Conservation (phyloP, 495 filamentous ascomycete genomes). For the Hypoxylon fuscum region DNA sequence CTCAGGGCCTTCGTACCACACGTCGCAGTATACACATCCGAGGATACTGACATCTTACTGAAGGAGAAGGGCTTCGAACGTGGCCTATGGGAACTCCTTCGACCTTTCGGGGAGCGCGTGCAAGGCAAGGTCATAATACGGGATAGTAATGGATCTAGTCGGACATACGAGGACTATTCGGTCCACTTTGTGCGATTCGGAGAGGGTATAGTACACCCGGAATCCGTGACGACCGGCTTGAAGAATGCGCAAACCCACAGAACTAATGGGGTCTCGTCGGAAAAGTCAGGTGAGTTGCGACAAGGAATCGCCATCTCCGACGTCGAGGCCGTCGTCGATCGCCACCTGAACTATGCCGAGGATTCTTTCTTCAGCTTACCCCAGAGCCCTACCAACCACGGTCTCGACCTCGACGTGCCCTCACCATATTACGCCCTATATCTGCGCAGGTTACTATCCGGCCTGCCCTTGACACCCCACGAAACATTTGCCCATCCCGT, state of each 20-base stretch:
- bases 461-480: slow-evolving; percentile 76
- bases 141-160: slow-evolving; percentile 85
- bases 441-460: slow-evolving; percentile 82
- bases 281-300: slow-evolving; percentile 27
- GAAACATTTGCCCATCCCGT: slow-evolving; percentile 96
- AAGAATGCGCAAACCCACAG: slow-evolving; percentile 42
- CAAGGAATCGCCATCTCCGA: slow-evolving; percentile 40
- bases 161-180: slow-evolving; percentile 87
- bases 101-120: slow-evolving; percentile 91
- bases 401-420: slow-evolving; percentile 50
- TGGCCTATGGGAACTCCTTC: slow-evolving; percentile 83
- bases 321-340: slow-evolving; percentile 63
- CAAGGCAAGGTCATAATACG: slow-evolving; percentile 88
- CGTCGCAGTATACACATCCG: slow-evolving; percentile 81
- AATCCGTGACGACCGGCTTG: slow-evolving; percentile 46
- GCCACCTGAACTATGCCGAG: slow-evolving; percentile 62
- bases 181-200: slow-evolving; percentile 79
- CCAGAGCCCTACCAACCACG: slow-evolving; percentile 50
- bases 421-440: slow-evolving; percentile 82
- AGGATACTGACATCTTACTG: slow-evolving; percentile 82
- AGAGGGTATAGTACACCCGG: slow-evolving; percentile 66
- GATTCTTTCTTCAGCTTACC: slow-evolving; percentile 53
- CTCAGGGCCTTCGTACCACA: slow-evolving; percentile 86
- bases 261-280: slow-evolving; percentile 35
- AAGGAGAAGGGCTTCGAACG: slow-evolving; percentile 83